phyloP scores from a whole-genome alignment of 2,329 filamentous ascomycete genomes.

The Metarhizium guizhouense region DNA sequence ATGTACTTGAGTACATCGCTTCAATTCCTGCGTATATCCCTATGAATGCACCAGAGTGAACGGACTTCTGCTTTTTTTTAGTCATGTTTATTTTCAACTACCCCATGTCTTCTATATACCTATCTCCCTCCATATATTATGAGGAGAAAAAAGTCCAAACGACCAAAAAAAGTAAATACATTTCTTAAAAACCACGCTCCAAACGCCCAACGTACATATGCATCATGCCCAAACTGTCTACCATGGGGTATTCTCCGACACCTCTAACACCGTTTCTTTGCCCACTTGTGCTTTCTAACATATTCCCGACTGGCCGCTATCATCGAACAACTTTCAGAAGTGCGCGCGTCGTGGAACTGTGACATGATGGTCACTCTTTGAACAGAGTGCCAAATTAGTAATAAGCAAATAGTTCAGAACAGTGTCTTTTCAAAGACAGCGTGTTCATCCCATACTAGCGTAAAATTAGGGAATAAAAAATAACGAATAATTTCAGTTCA shows the following conservation, averaged over 20 bases:
- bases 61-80: background rate
- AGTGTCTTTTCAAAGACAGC: background rate
- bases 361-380: slow-evolving; percentile 9
- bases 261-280: background rate
- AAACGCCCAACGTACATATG: slow-evolving; percentile 4
- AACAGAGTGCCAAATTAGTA: slow-evolving; percentile 9
- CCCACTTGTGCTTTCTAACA: background rate
- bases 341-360: slow-evolving; percentile 9
- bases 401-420: background rate
- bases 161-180: slow-evolving; percentile 9
- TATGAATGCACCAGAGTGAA: background rate
- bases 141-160: slow-evolving; percentile 2
- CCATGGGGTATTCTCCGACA: background rate
- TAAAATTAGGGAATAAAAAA: background rate
- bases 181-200: slow-evolving; percentile 6
- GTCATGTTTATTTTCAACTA: background rate
- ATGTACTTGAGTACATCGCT: too few species aligned
- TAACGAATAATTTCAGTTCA: background rate
- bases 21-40: too few species aligned
- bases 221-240: background rate
- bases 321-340: slow-evolving; percentile 1
- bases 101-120: slow-evolving; percentile 10
- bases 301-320: slow-evolving; percentile 4
- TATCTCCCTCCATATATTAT: slow-evolving; percentile 11
- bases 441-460: background rate